phyloP scores from a whole-genome alignment of 192 early-diverging fungal genomes.

The Entomortierella chlamydospora region DNA sequence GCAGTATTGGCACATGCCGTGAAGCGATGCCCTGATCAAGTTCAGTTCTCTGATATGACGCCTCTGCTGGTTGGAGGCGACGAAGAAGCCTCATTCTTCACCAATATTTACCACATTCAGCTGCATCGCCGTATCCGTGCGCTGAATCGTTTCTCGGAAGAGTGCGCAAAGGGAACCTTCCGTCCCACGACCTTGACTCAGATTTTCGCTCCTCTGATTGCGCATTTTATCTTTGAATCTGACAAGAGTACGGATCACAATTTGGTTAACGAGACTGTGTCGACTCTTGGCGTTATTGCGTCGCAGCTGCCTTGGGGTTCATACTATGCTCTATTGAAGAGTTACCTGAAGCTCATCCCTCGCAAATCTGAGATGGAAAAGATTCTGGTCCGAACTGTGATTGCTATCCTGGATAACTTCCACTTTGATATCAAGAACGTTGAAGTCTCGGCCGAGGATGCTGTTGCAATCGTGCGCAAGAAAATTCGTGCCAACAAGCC shows the following conservation, averaged over 20 bases:
- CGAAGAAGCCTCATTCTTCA: conserved; percentile 96
- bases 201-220: conserved; percentile 87
- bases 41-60: conserved; percentile 74
- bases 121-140: conserved; percentile 91
- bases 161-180: conserved; percentile 59
- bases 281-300: conserved; percentile 78
- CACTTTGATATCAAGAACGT: conserved; percentile 86
- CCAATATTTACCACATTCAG: conserved; percentile 96
- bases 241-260: conserved; percentile 76
- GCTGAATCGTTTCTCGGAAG: conserved; percentile 76
- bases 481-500: conserved; percentile 23
- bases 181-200: conserved; percentile 64
- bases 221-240: conserved; percentile 88
- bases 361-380: conserved; percentile 81
- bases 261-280: conserved; percentile 85
- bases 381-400: conserved; percentile 82
- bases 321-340: conserved; percentile 82
- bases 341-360: conserved; percentile 75
- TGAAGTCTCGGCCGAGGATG: conserved; percentile 58
- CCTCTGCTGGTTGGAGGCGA: conserved; percentile 75
- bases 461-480: conserved; percentile 27
- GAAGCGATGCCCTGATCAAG: conserved; percentile 65
- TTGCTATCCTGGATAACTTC: conserved; percentile 88
- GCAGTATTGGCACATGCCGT: conserved; percentile 72
- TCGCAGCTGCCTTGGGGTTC: conserved; percentile 82